Base-by-base conservation (phyloP, 805 yeast species). In the Candida multigemmis region DNA sequence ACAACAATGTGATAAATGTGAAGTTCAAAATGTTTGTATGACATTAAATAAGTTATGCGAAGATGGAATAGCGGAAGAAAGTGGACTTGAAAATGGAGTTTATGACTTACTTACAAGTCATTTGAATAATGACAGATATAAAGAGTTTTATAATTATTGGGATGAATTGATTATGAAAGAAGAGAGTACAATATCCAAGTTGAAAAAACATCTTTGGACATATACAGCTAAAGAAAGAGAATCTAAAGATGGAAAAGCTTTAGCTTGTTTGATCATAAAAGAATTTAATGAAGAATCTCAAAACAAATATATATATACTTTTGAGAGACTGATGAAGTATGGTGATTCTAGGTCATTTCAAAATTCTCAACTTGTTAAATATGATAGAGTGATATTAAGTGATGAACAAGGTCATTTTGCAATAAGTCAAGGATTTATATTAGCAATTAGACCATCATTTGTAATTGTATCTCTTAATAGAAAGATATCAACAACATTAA, bases 341-440 rank as follows among this genome's bases (percentile, higher is more conserved):
- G n/a, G n/a, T n/a, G n/a, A n/a, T n/a, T 46, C 40, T 13, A 12
- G 16, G 6, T 57, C 32, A 4, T 27, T 36, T 11, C 47, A 48
- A 19, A 23, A 44, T 2, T 54, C 77, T 0, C 84, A 78, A 32
- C 40, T 85, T 2, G 27, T 56, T 0, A 56, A 62, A 20, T 63
- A 68, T 35, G 96, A 87, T 43, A 59, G 73, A 21, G 68, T 87
- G 1, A 61, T 80, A 10, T 56, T 86, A 1, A 85, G 95, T 43
- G 94, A 82, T 47, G 93, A 83, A 40, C 34, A 48, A 0, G 94
- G 94, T 1, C 84, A 80, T 46, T 77, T 77, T 48, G 80, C 83
- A 0, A 42, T 87, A 14, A 74, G 85, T 1, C 63, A 62, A 26
- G 96, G 94, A 0, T 50, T 46, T 23, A 62, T 86, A 4, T 51